Evolutionary conservation across 805 yeast species (phyloP), one percentile per base, ranked within the genome.

Genomic region (Candida manassasensis): DNA sequence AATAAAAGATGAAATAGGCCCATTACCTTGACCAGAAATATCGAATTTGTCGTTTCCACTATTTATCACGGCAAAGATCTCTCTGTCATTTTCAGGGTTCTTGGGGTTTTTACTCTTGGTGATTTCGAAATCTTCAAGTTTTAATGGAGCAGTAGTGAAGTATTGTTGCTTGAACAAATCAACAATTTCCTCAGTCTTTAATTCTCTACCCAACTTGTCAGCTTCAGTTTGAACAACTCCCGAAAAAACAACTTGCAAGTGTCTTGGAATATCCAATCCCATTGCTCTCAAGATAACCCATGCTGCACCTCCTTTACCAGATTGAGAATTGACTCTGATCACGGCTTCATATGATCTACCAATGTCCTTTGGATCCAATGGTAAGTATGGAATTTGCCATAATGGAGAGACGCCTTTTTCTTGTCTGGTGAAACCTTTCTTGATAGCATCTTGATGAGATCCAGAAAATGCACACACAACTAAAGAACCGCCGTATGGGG

Each of bases 281-380:
- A 81, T 62, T 21, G 83, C 67, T 61, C 84, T 71, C 52, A 80
- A 72, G 43, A 82, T 71, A 38, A 82, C 77, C 90, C 90, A 82
- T 15, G 89, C 86, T 30, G 89, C 86, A 59, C 90, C 90, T 54
- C 90, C 90, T 59, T 82, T 82, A 59, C 90, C 90, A n/a, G 86
- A 79, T 63, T 82, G 90, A 15, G 90, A 82, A 64, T 82, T 82
- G 50, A 82, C 89, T 68, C 90, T 72, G 53, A 82, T 82, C 39
- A 82, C 84, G 36, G 88, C 89, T 63, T 82, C 90, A 57, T 82
- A 82, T 48, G 73, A 81, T 67, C 87, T 72, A 38, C 90, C 90
- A 47, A 82, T 77, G 57, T 82, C 90, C 60, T 79, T 71, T 49
- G 90, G 90, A 65, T 82, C 90, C 57, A 82, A 70, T 41, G 90